phyloP scores from a whole-genome alignment of 2,329 filamentous ascomycete genomes.

The Colletotrichum gigasporum region DNA sequence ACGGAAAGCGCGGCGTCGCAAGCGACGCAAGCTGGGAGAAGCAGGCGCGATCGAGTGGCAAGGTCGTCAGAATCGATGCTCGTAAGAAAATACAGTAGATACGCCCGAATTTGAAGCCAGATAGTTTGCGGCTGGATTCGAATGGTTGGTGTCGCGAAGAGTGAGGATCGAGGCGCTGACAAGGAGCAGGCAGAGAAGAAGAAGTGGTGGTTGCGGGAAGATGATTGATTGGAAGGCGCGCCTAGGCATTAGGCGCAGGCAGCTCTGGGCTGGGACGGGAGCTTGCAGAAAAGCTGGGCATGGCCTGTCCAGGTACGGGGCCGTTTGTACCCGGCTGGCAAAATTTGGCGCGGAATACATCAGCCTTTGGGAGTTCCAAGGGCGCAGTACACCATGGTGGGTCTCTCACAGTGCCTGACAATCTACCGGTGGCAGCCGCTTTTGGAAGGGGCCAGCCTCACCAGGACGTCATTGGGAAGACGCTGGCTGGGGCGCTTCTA shows the following conservation, averaged over 20 bases:
- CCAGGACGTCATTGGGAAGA: slow-evolving; percentile 18
- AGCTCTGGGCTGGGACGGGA: slow-evolving; percentile 7
- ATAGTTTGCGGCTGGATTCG: background rate
- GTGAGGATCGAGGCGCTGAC: slow-evolving; percentile 3
- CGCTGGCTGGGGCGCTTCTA: background rate
- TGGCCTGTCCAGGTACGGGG: background rate
- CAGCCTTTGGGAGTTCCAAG: background rate
- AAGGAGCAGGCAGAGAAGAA: background rate
- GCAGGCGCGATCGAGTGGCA: background rate
- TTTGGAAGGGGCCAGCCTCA: slow-evolving; percentile 1
- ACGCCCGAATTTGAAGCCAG: background rate
- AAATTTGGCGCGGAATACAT: background rate
- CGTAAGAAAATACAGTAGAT: background rate
- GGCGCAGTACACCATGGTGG: background rate
- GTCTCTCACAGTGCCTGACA: slow-evolving; percentile 2
- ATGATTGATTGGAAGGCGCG: slow-evolving; percentile 17
- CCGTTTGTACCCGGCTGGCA: background rate
- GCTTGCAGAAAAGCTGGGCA: slow-evolving; percentile 29
- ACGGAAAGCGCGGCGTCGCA: background rate
- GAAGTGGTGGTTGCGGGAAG: slow-evolving; percentile 9
- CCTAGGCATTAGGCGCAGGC: slow-evolving; percentile 11
- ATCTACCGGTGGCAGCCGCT: slow-evolving; percentile 5
- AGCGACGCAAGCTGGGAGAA: background rate
- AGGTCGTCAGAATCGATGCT: background rate
- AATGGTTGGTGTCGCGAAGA: background rate